Percentiles rank a stretch among this genome's conserved stretches.
Evolutionary conservation across 768 basidiomycete genomes (phyloP).

Genomic region (Pleurotus pulmonarius): DNA sequence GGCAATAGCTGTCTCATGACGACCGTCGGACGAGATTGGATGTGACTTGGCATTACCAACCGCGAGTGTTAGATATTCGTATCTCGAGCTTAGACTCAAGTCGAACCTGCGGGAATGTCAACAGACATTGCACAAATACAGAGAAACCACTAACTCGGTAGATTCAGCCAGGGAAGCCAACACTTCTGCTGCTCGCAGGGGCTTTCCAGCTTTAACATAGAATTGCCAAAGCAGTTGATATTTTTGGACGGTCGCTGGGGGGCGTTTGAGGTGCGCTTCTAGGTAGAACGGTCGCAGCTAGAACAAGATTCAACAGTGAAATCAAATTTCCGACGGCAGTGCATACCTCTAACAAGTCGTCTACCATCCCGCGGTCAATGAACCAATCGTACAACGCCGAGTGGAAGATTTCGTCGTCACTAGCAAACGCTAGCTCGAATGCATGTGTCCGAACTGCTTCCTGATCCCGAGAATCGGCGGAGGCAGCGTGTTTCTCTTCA

Average conservation of each 20-base stretch:
- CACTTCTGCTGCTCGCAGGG: constrained; percentile 83
- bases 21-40: constrained; percentile 69
- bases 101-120: constrained; percentile 47
- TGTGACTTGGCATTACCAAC: constrained; percentile 97
- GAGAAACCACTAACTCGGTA: constrained; percentile 52
- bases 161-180: constrained; percentile 82
- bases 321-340: not conserved
- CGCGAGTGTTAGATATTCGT: constrained; percentile 92
- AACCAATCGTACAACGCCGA: constrained; percentile 95
- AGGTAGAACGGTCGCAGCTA: constrained; percentile 86
- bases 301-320: not conserved
- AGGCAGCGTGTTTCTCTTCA: constrained; percentile 49
- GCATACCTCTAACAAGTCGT: constrained; percentile 85
- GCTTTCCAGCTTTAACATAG: constrained; percentile 89
- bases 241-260: constrained; percentile 77
- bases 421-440: constrained; percentile 80
- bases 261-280: constrained; percentile 81
- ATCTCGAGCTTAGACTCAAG: constrained; percentile 63
- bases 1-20: constrained; percentile 87
- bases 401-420: constrained; percentile 92
- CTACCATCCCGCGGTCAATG: constrained; percentile 71
- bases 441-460: constrained; percentile 80
- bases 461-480: constrained; percentile 35
- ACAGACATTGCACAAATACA: not conserved
- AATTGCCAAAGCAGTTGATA: constrained; percentile 95